These are phyloP conservation scores for Suillus luteus DNA, from an alignment of 768 basidiomycete genomes.

Conservation along the genomic window DNA sequence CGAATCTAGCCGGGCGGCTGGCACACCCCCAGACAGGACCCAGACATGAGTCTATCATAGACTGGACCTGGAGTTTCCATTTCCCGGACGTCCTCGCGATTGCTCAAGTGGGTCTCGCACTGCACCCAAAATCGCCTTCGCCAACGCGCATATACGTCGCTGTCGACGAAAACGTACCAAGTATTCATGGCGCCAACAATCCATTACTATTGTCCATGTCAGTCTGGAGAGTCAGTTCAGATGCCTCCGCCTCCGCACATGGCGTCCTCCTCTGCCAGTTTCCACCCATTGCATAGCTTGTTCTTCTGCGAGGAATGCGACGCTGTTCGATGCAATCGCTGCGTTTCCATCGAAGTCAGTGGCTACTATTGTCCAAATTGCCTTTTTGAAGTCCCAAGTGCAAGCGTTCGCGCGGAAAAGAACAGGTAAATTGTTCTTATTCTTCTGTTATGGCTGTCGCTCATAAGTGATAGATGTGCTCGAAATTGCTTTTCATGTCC, in stretches of 20 bases:
- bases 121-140: not conserved
- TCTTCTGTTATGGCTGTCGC: slow-evolving; percentile 1
- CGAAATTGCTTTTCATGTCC: slow-evolving; percentile 98
- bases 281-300: slow-evolving; percentile 81
- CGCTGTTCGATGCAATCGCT: slow-evolving; percentile 89
- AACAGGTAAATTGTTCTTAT: slow-evolving; percentile 63
- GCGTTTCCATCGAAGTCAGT: slow-evolving; percentile 90
- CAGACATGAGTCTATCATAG: too few relatives aligned
- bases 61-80: too few relatives aligned
- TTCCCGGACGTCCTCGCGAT: too few relatives aligned
- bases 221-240: slow-evolving; percentile 45
- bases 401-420: slow-evolving; percentile 97
- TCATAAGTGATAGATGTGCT: slow-evolving; percentile 70
- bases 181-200: slow-evolving; percentile 44
- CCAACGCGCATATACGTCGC: not conserved
- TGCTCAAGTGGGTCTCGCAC: not conserved
- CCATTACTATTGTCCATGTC: slow-evolving; percentile 76
- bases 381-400: slow-evolving; percentile 96
- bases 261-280: slow-evolving; percentile 75
- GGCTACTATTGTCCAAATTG: slow-evolving; percentile 99
- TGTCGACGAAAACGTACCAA: not conserved
- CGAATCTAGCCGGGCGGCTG: too few relatives aligned
- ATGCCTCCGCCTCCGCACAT: slow-evolving; percentile 73
- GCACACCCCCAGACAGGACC: too few relatives aligned
- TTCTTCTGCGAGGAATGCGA: slow-evolving; percentile 99